A percentile compares a stretch with the other conserved stretches of the same genome.
These are phyloP conservation scores for Colletotrichum navitas DNA, from an alignment of 2,329 filamentous ascomycete species.

Conservation along the genomic window DNA sequence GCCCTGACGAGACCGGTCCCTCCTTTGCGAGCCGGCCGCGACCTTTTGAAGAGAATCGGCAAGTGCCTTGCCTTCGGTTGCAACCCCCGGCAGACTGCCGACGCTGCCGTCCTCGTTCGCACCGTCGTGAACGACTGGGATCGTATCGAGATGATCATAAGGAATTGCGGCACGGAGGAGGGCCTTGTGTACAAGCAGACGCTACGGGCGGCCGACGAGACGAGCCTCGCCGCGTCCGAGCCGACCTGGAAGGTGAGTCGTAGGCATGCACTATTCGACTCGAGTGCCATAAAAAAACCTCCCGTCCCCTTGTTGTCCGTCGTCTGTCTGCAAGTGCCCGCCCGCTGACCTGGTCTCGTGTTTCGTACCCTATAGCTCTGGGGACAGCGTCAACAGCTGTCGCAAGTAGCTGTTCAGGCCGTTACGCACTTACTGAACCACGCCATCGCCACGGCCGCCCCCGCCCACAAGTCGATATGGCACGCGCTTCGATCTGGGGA, in stretches of 20 bases:
- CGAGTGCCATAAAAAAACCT: not conserved
- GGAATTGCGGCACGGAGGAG: not conserved
- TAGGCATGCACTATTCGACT: not conserved
- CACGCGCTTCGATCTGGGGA: not conserved
- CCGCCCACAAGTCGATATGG: not conserved
- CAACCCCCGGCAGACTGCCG: constrained; percentile 30
- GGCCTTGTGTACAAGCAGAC: not conserved
- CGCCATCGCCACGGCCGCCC: not conserved
- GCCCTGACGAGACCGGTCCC: too few species aligned
- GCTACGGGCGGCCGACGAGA: too few species aligned
- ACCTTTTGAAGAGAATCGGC: constrained; percentile 34
- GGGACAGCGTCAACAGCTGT: not conserved
- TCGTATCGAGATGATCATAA: not conserved
- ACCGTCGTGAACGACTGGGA: constrained; percentile 25
- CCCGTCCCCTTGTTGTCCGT: too few species aligned
- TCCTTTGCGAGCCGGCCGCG: too few species aligned
- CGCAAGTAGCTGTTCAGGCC: not conserved
- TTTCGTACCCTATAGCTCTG: not conserved
- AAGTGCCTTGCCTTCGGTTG: constrained; percentile 44
- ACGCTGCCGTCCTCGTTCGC: constrained; percentile 34
- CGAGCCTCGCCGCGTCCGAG: too few species aligned
- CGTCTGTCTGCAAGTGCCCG: too few species aligned
- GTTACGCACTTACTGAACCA: constrained; percentile 3
- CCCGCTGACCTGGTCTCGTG: not conserved
- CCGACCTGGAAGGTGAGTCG: not conserved